Base-by-base conservation (phyloP, 352 stramenopile species). In the Phytophthora sp. region DNA sequence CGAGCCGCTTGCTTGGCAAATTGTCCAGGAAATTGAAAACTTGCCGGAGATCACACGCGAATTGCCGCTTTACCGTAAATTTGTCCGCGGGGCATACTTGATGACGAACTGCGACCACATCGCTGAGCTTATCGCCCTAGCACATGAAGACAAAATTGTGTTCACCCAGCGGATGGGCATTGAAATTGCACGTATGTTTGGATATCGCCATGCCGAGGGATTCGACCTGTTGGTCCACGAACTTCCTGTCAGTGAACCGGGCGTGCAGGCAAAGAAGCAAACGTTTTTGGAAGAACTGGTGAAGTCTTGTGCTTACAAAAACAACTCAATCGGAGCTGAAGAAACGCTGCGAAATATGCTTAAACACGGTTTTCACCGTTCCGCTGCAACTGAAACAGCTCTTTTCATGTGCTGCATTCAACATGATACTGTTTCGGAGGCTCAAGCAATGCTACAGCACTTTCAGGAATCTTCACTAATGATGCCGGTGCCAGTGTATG, bases 381-480 rank as follows among this genome's bases (percentile, higher is more conserved):
- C 84, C 9, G 70, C 82, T 10, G 69, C 56, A 21, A 90, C 83
- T 0, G 81, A 93, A 44, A 86, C 66, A 34, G 79, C 78, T 3
- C 58, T 87, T 35, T 82, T 93, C 60, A 77, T 91, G 12, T 83
- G 74, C 37, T 93, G 81, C 32, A 49, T 91, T 37, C 79, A 90
- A 45, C 61, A 84, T 35, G 54, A 74, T 12, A 62, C 61, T 0
- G 46, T 82, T 18, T 42, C 56, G 35, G 57, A 81, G 0, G 81
- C 77, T 1, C 62, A 69, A 31, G 15, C 60, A 9, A 76, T 74
- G 59, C 51, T 93, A 39, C 67, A 77, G 2, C 60, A 66, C 26
- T 86, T 89, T 38, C 84, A 93, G 62, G 45, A 65, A 32, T 50
- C 54, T 5, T 54, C 23, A 1, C 44, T 88, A 27, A 64, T 90